phyloP scores from a whole-genome alignment of 2,329 filamentous ascomycete genomes.

The Orbilia ellipsospora region DNA sequence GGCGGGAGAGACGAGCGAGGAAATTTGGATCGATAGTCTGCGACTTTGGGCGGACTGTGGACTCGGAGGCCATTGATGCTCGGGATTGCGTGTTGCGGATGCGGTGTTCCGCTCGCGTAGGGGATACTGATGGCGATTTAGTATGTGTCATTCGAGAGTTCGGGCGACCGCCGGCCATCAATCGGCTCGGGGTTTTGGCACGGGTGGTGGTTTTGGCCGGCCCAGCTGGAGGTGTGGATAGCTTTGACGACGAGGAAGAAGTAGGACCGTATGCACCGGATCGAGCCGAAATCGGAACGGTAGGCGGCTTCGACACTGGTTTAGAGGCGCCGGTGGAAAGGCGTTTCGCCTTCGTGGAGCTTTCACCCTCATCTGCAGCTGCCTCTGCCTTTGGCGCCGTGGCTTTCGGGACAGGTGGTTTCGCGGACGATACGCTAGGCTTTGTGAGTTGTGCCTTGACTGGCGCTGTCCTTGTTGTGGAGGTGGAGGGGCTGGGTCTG shows the following conservation, averaged over 20 bases:
- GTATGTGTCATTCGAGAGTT: constrained; percentile 35
- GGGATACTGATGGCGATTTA: constrained; percentile 47
- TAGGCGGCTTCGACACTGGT: constrained; percentile 21
- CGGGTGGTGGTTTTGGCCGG: constrained; percentile 14
- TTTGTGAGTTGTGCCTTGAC: constrained; percentile 30
- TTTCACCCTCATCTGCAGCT: constrained; percentile 10
- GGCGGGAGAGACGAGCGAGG: constrained; percentile 48
- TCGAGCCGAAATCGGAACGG: constrained; percentile 34
- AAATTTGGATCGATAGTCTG: constrained; percentile 47
- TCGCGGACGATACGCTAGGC: not conserved
- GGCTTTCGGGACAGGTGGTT: not conserved
- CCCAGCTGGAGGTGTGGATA: constrained; percentile 13
- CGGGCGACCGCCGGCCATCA: constrained; percentile 29
- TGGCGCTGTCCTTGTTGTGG: constrained; percentile 14
- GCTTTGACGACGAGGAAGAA: constrained; percentile 31
- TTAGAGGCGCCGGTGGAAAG: constrained; percentile 14
- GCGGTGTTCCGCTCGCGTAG: constrained; percentile 44
- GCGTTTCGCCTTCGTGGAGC: constrained; percentile 19
- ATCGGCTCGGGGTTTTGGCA: constrained; percentile 44
- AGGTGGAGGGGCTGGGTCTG: constrained; percentile 20
- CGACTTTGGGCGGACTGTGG: constrained; percentile 49
- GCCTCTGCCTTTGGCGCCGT: constrained; percentile 4
- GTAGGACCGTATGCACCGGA: constrained; percentile 28
- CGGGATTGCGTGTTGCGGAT: constrained; percentile 36
- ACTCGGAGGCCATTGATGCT: constrained; percentile 51